Evolutionary conservation across 495 filamentous ascomycete species (phyloP).

Genomic region (Achaetomiella virescens): DNA sequence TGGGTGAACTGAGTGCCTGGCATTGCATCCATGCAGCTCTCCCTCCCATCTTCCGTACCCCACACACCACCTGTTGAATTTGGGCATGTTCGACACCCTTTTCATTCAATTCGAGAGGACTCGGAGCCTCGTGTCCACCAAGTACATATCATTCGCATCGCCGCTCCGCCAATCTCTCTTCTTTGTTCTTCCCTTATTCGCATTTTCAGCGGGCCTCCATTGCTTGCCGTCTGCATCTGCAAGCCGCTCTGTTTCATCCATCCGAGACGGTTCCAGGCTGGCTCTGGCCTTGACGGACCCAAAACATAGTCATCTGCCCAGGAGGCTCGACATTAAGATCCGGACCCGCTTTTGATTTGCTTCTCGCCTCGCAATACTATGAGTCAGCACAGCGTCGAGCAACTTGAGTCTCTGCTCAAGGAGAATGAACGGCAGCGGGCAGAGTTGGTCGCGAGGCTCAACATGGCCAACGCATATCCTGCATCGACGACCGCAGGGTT

Average conservation of each 20-base stretch:
- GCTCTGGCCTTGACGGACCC: background rate
- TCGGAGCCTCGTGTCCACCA: slow-evolving; percentile 24
- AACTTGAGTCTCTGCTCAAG: slow-evolving; percentile 16
- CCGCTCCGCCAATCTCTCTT: slow-evolving; percentile 20
- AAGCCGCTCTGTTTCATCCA: slow-evolving; percentile 8
- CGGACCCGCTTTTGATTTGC: background rate
- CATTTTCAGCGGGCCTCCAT: slow-evolving; percentile 3
- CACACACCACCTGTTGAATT: no score
- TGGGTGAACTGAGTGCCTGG: slow-evolving; percentile 4
- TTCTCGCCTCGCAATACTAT: slow-evolving; percentile 11
- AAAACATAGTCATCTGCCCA: no score
- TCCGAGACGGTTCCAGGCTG: background rate
- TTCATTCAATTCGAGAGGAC: slow-evolving; percentile 5
- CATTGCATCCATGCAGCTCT: no score
- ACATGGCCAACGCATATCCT: slow-evolving; percentile 13
- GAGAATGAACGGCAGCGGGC: slow-evolving; percentile 17
- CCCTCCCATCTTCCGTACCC: no score
- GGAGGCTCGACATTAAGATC: no score
- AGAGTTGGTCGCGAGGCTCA: slow-evolving; percentile 16
- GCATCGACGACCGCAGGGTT: slow-evolving; percentile 8
- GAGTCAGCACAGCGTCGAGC: slow-evolving; percentile 18
- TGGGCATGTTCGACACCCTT: background rate
- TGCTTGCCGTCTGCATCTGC: slow-evolving; percentile 11
- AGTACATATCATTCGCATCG: slow-evolving; percentile 29
- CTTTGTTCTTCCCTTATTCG: slow-evolving; percentile 1